Percentiles rank a stretch among this genome's conserved stretches.
phyloP scores from a whole-genome alignment of 106 monocot species.

The Vanilla planifolia region DNA sequence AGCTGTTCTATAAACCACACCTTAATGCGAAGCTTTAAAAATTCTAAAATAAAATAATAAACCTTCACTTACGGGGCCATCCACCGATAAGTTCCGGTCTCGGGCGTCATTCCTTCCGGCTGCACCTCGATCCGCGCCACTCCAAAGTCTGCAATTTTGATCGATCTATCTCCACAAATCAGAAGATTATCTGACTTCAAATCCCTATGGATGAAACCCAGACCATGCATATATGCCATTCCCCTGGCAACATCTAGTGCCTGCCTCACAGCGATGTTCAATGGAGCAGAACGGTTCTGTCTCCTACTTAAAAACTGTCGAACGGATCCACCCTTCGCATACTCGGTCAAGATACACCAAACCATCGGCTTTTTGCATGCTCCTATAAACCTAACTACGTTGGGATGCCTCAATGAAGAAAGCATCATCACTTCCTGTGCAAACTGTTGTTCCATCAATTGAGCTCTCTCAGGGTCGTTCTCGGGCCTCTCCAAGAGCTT shows the following conservation, averaged over 20 bases:
- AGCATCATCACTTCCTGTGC: constrained; percentile 45
- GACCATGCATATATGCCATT: constrained; percentile 33
- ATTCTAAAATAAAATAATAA: no score
- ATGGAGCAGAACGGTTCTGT: constrained; percentile 24
- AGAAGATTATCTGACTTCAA: constrained; percentile 39
- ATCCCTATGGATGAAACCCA: constrained; percentile 39
- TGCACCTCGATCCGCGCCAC: constrained; percentile 41
- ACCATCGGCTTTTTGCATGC: constrained; percentile 38
- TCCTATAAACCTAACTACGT: constrained; percentile 39
- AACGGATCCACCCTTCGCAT: constrained; percentile 44
- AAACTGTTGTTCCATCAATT: constrained; percentile 46
- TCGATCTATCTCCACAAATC: constrained; percentile 26
- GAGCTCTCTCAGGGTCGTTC: constrained; percentile 33
- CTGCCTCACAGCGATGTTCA: constrained; percentile 32
- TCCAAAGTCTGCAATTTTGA: constrained; percentile 43
- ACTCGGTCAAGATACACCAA: constrained; percentile 49
- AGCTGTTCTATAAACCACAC: no score
- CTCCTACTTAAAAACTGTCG: constrained; percentile 34
- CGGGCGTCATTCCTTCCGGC: constrained; percentile 49
- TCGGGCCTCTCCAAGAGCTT: constrained; percentile 40
- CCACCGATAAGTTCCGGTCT: constrained; percentile 51
- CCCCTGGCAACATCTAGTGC: constrained; percentile 36
- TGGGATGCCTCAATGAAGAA: constrained; percentile 33
- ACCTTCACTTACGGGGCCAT: constrained; percentile 39
- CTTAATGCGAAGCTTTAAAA: no score